phyloP scores from a whole-genome alignment of 2,329 filamentous ascomycete genomes.

The Spiromastix sp. region DNA sequence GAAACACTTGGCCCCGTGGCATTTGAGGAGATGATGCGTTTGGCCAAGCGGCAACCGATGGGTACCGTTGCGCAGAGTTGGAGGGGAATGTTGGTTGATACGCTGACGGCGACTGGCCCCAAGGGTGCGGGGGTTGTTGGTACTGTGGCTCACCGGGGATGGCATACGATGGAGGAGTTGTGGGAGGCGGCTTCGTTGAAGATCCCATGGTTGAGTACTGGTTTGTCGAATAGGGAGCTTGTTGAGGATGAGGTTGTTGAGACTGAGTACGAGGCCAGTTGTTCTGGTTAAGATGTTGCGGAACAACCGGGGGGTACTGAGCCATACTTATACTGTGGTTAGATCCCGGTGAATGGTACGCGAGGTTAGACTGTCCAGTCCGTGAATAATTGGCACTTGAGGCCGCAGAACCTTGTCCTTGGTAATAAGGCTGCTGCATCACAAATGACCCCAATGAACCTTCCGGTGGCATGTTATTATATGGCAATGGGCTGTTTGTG shows the following conservation, averaged over 20 bases:
- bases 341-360: constrained; percentile 24
- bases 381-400: constrained; percentile 21
- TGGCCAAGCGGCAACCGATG: constrained; percentile 29
- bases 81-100: constrained; percentile 13
- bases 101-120: constrained; percentile 25
- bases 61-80: constrained; percentile 28
- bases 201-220: too few species aligned
- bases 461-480: constrained; percentile 22
- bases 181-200: too few species aligned
- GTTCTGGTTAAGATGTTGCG: constrained; percentile 23
- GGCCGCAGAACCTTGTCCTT: too few species aligned
- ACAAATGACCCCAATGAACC: constrained; percentile 22
- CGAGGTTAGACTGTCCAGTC: constrained; percentile 18
- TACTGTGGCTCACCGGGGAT: constrained; percentile 24
- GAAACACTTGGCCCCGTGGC: constrained; percentile 40
- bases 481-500: constrained; percentile 20
- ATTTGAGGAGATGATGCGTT: constrained; percentile 27
- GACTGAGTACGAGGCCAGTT: too few species aligned
- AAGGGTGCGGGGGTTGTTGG: constrained; percentile 20
- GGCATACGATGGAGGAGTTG: constrained; percentile 27
- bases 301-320: constrained; percentile 26
- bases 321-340: constrained; percentile 21
- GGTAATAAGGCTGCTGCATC: constrained; percentile 25
- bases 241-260: constrained; percentile 24
- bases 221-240: constrained; percentile 26